Evolutionary conservation across 306 rosid species (phyloP).

Genomic region (Ormosia semicastrata): DNA sequence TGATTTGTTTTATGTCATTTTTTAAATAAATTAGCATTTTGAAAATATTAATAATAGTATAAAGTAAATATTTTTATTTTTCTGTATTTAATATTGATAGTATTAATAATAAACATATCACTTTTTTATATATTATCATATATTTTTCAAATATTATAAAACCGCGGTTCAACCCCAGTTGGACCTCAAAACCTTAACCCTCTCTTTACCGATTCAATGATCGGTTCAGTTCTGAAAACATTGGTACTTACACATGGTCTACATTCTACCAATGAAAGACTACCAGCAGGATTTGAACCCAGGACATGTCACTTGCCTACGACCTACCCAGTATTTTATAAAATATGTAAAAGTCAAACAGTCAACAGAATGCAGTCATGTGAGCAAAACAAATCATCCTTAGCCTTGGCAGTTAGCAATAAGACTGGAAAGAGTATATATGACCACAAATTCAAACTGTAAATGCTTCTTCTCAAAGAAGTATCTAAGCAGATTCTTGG

Average conservation of each 20-base stretch:
- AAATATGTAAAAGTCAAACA: conserved; percentile 8
- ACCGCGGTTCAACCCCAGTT: too few relatives aligned
- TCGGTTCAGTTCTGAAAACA: too few relatives aligned
- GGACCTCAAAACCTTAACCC: too few relatives aligned
- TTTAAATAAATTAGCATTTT: too few relatives aligned
- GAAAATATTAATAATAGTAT: too few relatives aligned
- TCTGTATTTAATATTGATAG: too few relatives aligned
- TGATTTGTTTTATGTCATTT: too few relatives aligned
- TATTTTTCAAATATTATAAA: too few relatives aligned
- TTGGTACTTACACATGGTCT: neutral
- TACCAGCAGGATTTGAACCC: neutral
- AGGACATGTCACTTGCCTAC: neutral
- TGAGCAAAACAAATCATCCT: conserved; percentile 10
- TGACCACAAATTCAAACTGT: neutral
- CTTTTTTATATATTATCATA: too few relatives aligned
- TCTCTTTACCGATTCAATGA: too few relatives aligned
- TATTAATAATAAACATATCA: too few relatives aligned
- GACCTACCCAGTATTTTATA: neutral
- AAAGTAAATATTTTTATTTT: too few relatives aligned
- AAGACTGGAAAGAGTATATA: neutral
- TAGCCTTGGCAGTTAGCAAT: conserved; percentile 14
- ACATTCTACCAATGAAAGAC: neutral
- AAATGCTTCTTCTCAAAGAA: neutral
- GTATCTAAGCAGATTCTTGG: conserved; percentile 1
- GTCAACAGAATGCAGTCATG: conserved; percentile 12